These are phyloP conservation scores for Aureobasidium melanogenum DNA, from an alignment of 2,329 filamentous ascomycete species.

Conservation along the genomic window DNA sequence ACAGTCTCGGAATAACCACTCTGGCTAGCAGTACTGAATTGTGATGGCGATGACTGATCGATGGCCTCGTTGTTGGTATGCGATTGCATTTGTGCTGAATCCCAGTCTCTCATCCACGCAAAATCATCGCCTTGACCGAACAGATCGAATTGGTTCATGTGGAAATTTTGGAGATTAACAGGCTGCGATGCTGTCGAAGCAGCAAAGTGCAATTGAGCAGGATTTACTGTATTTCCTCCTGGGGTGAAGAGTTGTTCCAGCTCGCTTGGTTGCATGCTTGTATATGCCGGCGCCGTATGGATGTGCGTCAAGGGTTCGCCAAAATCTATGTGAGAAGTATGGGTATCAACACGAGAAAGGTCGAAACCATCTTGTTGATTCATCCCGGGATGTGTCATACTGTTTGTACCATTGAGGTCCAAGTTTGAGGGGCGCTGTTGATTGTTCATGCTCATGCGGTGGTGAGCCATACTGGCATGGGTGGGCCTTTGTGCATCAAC, in stretches of 20 bases:
- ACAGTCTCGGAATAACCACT: slow-evolving; percentile 86
- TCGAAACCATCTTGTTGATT: slow-evolving; percentile 1
- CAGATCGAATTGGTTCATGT: slow-evolving; percentile 48
- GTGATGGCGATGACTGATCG: slow-evolving; percentile 89
- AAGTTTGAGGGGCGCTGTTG: slow-evolving; percentile 46
- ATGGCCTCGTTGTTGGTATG: slow-evolving; percentile 69
- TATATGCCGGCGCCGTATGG: slow-evolving; percentile 68
- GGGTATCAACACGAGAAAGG: slow-evolving; percentile 55
- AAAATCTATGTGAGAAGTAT: slow-evolving; percentile 50
- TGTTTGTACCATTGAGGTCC: slow-evolving; percentile 66
- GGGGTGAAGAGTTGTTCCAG: slow-evolving; percentile 63
- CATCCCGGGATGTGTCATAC: slow-evolving; percentile 33
- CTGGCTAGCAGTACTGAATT: slow-evolving; percentile 89
- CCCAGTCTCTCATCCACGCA: slow-evolving; percentile 78
- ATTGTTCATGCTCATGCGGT: slow-evolving; percentile 54
- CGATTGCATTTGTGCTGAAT: slow-evolving; percentile 58
- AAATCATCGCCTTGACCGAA: slow-evolving; percentile 58
- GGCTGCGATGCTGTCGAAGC: slow-evolving; percentile 47
- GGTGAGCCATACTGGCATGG: slow-evolving; percentile 3
- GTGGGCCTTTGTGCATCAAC: background rate
- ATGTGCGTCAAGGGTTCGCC: slow-evolving; percentile 56
- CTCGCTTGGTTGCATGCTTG: slow-evolving; percentile 60
- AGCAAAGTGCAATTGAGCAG: slow-evolving; percentile 69
- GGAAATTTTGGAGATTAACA: slow-evolving; percentile 16
- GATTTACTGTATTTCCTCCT: slow-evolving; percentile 50